These are phyloP conservation scores for Epithele typhae DNA, from an alignment of 768 basidiomycete species.

Conservation along the genomic window DNA sequence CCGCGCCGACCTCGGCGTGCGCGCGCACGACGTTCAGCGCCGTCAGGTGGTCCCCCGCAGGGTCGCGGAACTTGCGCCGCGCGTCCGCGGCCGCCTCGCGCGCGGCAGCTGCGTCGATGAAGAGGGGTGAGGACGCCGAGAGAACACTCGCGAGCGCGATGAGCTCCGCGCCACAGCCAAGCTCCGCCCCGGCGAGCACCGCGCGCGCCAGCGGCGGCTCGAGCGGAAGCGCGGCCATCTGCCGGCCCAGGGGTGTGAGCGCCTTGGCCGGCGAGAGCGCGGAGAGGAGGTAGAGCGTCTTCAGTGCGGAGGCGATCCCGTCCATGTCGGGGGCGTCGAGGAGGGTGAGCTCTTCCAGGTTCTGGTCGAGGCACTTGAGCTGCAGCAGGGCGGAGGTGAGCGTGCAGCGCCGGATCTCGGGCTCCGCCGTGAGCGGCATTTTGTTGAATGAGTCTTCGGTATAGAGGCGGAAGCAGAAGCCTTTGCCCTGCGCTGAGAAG, in stretches of 20 bases:
- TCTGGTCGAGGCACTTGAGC: slow-evolving; percentile 77
- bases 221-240: slow-evolving; percentile 92
- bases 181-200: slow-evolving; percentile 70
- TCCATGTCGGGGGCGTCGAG: slow-evolving; percentile 84
- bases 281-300: slow-evolving; percentile 72
- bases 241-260: slow-evolving; percentile 70
- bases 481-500: slow-evolving; percentile 50
- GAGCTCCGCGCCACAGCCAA: slow-evolving; percentile 73
- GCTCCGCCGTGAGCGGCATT: slow-evolving; percentile 66
- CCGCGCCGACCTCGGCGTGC: slow-evolving; percentile 63
- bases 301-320: slow-evolving; percentile 57
- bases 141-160: slow-evolving; percentile 83
- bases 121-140: slow-evolving; percentile 76
- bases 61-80: slow-evolving; percentile 74
- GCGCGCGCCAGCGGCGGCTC: slow-evolving; percentile 80
- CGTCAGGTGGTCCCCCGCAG: slow-evolving; percentile 88
- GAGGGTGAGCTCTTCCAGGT: slow-evolving; percentile 77
- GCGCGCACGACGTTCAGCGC: slow-evolving; percentile 80
- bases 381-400: slow-evolving; percentile 81
- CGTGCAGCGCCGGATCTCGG: slow-evolving; percentile 88
- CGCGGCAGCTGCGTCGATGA: slow-evolving; percentile 70
- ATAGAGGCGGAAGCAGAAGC: slow-evolving; percentile 89
- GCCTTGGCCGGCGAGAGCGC: slow-evolving; percentile 65
- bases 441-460: slow-evolving; percentile 73
- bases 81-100: slow-evolving; percentile 70